These are phyloP conservation scores for Stachybotrys chartarum DNA, from an alignment of 2,329 filamentous ascomycete species.

Conservation along the genomic window DNA sequence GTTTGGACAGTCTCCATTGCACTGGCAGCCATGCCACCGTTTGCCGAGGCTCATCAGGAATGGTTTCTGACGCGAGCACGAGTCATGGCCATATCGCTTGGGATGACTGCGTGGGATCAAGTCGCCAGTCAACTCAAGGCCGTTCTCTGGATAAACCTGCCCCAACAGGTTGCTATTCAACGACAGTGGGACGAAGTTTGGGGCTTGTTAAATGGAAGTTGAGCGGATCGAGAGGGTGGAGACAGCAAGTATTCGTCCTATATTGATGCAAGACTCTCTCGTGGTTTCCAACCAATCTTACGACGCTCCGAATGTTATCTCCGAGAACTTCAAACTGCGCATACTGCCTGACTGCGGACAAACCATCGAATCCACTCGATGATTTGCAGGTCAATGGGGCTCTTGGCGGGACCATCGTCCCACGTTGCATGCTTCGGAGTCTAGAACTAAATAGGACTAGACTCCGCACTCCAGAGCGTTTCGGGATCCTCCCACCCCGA, in stretches of 20 bases:
- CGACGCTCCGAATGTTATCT: no score
- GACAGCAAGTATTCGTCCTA: not conserved
- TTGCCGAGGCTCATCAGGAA: conserved; percentile 21
- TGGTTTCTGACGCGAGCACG: conserved; percentile 23
- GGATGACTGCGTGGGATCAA: conserved; percentile 7
- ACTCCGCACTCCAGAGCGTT: not conserved
- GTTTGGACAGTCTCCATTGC: not conserved
- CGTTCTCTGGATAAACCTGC: not conserved
- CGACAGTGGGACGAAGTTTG: not conserved
- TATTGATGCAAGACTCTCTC: not conserved
- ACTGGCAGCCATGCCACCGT: not conserved
- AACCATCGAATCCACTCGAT: no score
- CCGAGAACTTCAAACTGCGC: no score
- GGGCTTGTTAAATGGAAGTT: not conserved
- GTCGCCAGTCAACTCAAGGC: not conserved
- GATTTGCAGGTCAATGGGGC: no score
- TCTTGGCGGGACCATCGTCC: not conserved
- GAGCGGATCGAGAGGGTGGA: not conserved
- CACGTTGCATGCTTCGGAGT: not conserved
- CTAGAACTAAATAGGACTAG: not conserved
- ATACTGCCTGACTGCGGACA: no score
- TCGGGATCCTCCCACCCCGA: not conserved
- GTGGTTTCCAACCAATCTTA: no score
- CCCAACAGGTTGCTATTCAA: not conserved
- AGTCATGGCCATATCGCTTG: conserved; percentile 2